Conservation (phyloP, 2,329 filamentous ascomycete genomes). For the Pezicula rhizophila region DNA sequence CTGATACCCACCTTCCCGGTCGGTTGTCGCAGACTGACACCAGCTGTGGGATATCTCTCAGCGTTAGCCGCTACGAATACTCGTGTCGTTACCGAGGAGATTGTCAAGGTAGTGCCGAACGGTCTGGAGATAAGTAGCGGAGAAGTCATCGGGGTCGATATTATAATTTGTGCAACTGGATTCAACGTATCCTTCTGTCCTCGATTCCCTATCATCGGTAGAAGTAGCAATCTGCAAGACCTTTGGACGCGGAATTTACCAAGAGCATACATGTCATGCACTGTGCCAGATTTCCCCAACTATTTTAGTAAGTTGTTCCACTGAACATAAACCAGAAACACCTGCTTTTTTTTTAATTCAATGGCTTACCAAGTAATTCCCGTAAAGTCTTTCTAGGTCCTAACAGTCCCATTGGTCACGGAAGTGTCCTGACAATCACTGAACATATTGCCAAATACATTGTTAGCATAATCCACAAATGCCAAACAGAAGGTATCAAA, state of each 20-base stretch:
- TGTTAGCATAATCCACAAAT: slow-evolving; percentile 39
- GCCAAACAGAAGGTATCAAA: slow-evolving; percentile 33
- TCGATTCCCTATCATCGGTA: not conserved
- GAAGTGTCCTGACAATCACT: slow-evolving; percentile 31
- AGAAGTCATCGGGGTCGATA: slow-evolving; percentile 37
- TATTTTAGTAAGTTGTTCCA: slow-evolving; percentile 18
- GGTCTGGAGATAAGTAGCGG: slow-evolving; percentile 25
- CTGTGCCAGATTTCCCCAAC: slow-evolving; percentile 25
- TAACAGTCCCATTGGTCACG: slow-evolving; percentile 25
- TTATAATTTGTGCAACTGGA: slow-evolving; percentile 52
- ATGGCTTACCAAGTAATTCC: not conserved
- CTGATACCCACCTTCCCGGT: slow-evolving; percentile 34
- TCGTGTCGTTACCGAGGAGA: slow-evolving; percentile 26
- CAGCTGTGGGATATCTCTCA: slow-evolving; percentile 31
- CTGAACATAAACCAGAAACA: not conserved
- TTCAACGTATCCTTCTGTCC: slow-evolving; percentile 38
- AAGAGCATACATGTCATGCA: slow-evolving; percentile 28
- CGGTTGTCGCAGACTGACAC: slow-evolving; percentile 25
- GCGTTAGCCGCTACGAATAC: slow-evolving; percentile 27
- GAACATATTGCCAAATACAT: slow-evolving; percentile 43
- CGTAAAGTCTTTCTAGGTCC: slow-evolving; percentile 23
- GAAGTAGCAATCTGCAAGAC: slow-evolving; percentile 18
- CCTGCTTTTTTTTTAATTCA: not conserved
- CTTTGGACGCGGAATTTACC: slow-evolving; percentile 22
- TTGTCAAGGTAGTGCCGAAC: slow-evolving; percentile 24